phyloP scores from a whole-genome alignment of 176 grass and related monocot genomes.

The Poa annua region DNA sequence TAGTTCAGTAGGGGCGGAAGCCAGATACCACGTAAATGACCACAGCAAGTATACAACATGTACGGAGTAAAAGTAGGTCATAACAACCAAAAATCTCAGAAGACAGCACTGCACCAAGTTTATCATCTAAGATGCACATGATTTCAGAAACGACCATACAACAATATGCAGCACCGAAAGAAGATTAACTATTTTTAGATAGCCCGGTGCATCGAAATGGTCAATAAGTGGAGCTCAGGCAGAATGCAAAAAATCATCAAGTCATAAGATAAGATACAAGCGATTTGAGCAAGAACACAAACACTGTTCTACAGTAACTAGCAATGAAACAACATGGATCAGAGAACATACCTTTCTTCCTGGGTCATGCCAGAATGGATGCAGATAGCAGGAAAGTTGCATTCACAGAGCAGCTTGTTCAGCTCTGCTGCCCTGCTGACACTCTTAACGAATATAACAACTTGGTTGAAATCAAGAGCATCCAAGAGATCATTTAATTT shows the following conservation, averaged over 20 bases:
- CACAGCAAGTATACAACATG: neutral
- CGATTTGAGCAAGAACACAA: neutral
- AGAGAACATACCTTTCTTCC: conserved; percentile 71
- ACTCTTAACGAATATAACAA: conserved; percentile 99
- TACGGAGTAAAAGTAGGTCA: neutral
- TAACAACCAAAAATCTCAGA: neutral
- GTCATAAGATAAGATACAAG: neutral
- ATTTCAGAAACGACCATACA: neutral
- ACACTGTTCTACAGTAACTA: neutral
- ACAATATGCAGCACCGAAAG: neutral
- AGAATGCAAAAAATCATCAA: neutral
- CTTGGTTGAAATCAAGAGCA: conserved; percentile 97
- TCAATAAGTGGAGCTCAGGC: no score
- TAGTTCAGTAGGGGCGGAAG: no score
- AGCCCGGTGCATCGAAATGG: neutral
- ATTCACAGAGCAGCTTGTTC: conserved; percentile 96
- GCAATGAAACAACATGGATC: neutral
- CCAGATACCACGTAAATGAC: neutral
- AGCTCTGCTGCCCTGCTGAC: conserved; percentile 88
- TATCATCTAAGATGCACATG: neutral
- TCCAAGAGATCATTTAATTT: conserved; percentile 98
- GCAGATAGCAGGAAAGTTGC: conserved; percentile 96
- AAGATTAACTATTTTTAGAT: neutral
- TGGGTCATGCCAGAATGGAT: conserved; percentile 99
- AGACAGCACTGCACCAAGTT: neutral